These are phyloP conservation scores for Ceratobasidium sp. DNA, from an alignment of 1,284 basidiomycete species.

Conservation along the genomic window DNA sequence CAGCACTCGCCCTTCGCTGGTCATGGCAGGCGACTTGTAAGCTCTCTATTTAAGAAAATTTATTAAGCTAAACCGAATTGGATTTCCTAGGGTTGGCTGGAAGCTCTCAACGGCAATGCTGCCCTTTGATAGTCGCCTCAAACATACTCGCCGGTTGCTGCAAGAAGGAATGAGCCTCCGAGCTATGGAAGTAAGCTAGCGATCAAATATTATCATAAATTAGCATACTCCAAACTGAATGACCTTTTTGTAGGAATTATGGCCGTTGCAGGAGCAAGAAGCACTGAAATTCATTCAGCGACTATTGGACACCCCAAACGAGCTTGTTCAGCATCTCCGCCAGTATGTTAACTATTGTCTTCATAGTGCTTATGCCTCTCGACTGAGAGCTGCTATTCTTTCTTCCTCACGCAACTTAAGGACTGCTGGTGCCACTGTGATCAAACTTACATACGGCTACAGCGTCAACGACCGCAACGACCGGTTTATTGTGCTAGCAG, in stretches of 20 bases:
- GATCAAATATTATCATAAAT: not conserved
- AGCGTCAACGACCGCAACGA: conserved; percentile 10
- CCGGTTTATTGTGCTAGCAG: conserved; percentile 10
- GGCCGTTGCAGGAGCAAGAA: conserved; percentile 37
- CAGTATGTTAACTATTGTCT: too few species aligned
- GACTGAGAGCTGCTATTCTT: too few species aligned
- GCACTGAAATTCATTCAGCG: conserved; percentile 23
- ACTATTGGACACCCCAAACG: conserved; percentile 8
- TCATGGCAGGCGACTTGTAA: conserved; percentile 33
- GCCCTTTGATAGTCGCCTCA: conserved; percentile 15
- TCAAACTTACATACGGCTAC: conserved; percentile 37
- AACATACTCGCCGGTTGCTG: conserved; percentile 12
- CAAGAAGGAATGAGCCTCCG: conserved; percentile 19
- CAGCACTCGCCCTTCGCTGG: conserved; percentile 9
- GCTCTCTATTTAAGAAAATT: not conserved
- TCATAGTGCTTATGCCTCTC: too few species aligned
- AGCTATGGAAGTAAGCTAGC: conserved; percentile 15
- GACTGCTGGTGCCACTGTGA: conserved; percentile 4
- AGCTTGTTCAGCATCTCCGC: conserved; percentile 20
- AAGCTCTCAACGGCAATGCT: not conserved
- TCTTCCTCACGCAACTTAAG: too few species aligned
- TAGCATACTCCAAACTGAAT: not conserved
- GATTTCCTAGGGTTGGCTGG: conserved; percentile 27
- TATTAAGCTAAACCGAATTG: too few species aligned
- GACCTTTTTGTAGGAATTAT: not conserved